Conservation (phyloP, 768 basidiomycete genomes). For the Lactarius tabidus region DNA sequence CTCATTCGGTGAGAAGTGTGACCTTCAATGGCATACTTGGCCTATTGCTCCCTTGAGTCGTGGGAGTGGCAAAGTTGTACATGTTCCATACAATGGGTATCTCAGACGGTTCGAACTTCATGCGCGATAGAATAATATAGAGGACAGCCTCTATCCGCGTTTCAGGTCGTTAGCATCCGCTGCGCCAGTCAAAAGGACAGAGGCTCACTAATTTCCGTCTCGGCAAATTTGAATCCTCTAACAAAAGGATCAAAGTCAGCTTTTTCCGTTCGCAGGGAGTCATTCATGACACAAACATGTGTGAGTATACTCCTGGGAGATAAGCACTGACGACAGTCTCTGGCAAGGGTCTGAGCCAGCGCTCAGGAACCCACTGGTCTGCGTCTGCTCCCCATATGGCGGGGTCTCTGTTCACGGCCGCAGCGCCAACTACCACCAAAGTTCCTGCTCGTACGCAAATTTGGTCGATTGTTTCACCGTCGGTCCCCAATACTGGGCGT, state of each 20-base stretch:
- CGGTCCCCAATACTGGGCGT: constrained; percentile 7
- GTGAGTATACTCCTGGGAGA: constrained; percentile 24
- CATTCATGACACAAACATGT: constrained; percentile 10
- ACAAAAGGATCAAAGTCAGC: neutral
- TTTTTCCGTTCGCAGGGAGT: neutral
- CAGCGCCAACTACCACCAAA: constrained; percentile 17
- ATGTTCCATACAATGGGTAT: constrained; percentile 33
- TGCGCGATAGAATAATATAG: constrained; percentile 28
- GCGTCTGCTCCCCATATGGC: constrained; percentile 25
- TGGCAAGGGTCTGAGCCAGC: constrained; percentile 26
- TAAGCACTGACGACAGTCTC: constrained; percentile 24
- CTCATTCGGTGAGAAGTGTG: constrained; percentile 8
- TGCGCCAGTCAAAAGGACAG: neutral
- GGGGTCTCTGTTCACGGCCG: constrained; percentile 22
- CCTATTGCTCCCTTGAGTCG: constrained; percentile 24
- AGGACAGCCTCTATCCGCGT: constrained; percentile 31
- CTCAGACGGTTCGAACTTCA: constrained; percentile 29
- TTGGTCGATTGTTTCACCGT: constrained; percentile 8
- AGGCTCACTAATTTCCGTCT: constrained; percentile 25
- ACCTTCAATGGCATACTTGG: constrained; percentile 31
- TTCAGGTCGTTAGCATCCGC: neutral
- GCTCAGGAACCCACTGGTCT: constrained; percentile 26
- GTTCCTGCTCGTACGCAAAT: constrained; percentile 16
- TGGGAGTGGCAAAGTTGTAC: constrained; percentile 31
- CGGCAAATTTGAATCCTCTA: constrained; percentile 25